phyloP scores from a whole-genome alignment of 2,329 filamentous ascomycete species.

The Ascochyta rabiei region DNA sequence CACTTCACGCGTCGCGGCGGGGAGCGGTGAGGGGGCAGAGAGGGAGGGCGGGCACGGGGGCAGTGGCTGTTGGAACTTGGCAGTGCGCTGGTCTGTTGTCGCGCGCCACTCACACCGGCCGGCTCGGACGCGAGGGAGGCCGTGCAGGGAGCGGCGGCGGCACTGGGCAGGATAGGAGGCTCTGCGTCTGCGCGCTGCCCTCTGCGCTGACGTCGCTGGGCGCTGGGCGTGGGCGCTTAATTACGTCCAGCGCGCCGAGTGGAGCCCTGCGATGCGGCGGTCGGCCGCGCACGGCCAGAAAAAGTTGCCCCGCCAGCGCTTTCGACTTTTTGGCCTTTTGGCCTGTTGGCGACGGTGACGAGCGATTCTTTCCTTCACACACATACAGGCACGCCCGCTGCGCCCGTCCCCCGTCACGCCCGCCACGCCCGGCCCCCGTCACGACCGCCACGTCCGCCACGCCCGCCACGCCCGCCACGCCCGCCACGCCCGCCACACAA shows the following conservation, averaged over 20 bases:
- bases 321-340: not conserved
- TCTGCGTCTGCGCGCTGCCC: conserved; percentile 5
- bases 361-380: too few relatives aligned
- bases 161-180: conserved; percentile 11
- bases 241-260: not conserved
- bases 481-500: too few relatives aligned
- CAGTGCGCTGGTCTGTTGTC: not conserved
- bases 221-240: not conserved
- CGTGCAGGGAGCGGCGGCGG: not conserved
- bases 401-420: too few relatives aligned
- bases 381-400: too few relatives aligned
- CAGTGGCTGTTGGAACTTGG: not conserved
- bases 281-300: not conserved
- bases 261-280: not conserved
- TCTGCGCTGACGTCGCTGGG: conserved; percentile 5
- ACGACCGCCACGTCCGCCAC: too few relatives aligned
- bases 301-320: conserved; percentile 6
- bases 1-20: conserved; percentile 37
- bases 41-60: too few relatives aligned
- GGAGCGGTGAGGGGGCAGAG: conserved; percentile 9
- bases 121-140: conserved; percentile 16
- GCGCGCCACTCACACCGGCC: conserved; percentile 11
- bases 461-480: too few relatives aligned
- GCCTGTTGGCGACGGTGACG: conserved; percentile 7
- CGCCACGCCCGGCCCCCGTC: too few relatives aligned